phyloP scores from a whole-genome alignment of 345 rosid species.

The Pseudoturritis turrita region DNA sequence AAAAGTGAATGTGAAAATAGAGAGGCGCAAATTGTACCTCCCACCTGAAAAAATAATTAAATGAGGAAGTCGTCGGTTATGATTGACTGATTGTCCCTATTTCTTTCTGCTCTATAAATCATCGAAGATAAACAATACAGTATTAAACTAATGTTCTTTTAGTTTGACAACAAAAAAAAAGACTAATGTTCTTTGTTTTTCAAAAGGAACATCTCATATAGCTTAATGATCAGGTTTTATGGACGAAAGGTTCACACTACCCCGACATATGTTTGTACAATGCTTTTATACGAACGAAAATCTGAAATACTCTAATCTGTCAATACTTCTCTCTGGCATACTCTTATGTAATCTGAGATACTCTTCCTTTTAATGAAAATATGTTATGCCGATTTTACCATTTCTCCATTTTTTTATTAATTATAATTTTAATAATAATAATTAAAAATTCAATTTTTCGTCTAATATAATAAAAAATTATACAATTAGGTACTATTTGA shows the following conservation, averaged over 20 bases:
- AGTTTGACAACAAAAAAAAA: too few species aligned
- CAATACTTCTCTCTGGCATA: too few species aligned
- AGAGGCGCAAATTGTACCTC: slow-evolving; percentile 20
- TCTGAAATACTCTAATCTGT: too few species aligned
- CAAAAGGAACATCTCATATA: neutral
- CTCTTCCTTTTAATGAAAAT: too few species aligned
- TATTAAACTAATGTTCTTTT: slow-evolving; percentile 9
- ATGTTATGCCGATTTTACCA: too few species aligned
- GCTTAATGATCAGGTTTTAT: slow-evolving; percentile 19
- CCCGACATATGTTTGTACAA: neutral
- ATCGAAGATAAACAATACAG: neutral
- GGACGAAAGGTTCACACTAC: neutral
- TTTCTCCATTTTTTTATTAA: too few species aligned
- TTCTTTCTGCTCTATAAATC: slow-evolving; percentile 26
- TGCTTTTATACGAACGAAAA: too few species aligned
- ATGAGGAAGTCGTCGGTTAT: slow-evolving; percentile 17
- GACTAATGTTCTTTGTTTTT: neutral
- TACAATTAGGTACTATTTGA: too few species aligned
- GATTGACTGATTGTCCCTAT: slow-evolving; percentile 29
- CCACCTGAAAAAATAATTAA: slow-evolving; percentile 8
- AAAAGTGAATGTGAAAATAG: neutral
- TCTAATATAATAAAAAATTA: too few species aligned
- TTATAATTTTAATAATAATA: too few species aligned
- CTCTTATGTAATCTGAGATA: too few species aligned
- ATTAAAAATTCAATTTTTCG: too few species aligned